Evolutionary conservation across 2,329 filamentous ascomycete species (phyloP).

Genomic region (Zelopaecilomyces penicillatus): DNA sequence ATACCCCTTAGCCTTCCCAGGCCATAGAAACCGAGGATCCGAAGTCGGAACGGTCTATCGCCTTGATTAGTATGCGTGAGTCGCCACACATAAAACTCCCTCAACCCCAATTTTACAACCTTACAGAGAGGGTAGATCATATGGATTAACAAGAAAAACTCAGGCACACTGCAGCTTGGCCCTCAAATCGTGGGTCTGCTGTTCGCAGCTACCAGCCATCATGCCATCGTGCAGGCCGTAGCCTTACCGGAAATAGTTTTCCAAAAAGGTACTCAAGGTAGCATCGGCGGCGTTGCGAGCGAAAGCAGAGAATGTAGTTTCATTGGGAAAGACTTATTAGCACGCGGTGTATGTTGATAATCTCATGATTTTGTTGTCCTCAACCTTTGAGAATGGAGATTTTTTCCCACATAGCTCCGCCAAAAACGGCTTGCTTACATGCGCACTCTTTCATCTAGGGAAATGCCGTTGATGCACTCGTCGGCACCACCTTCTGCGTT

Average conservation of each 20-base stretch:
- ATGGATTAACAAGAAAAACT: too few relatives aligned
- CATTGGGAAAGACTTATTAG: conserved; percentile 57
- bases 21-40: too few relatives aligned
- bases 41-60: too few relatives aligned
- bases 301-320: conserved; percentile 61
- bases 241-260: conserved; percentile 16
- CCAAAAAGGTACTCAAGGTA: conserved; percentile 11
- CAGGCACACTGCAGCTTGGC: too few relatives aligned
- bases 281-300: conserved; percentile 57
- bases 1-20: too few relatives aligned
- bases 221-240: conserved; percentile 6
- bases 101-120: too few relatives aligned
- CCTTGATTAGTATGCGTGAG: too few relatives aligned
- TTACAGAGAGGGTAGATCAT: too few relatives aligned
- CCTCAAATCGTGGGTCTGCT: too few relatives aligned
- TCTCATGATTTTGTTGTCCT: neutral
- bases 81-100: too few relatives aligned
- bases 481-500: conserved; percentile 67
- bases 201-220: neutral
- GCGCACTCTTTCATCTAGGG: conserved; percentile 34
- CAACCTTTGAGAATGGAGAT: too few relatives aligned
- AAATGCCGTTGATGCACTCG: conserved; percentile 68
- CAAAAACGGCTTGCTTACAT: neutral
- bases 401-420: neutral
- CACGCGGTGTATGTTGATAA: conserved; percentile 36